Evolutionary conservation across 257 asterid species (phyloP).

Genomic region (Nicotiana tabacum): DNA sequence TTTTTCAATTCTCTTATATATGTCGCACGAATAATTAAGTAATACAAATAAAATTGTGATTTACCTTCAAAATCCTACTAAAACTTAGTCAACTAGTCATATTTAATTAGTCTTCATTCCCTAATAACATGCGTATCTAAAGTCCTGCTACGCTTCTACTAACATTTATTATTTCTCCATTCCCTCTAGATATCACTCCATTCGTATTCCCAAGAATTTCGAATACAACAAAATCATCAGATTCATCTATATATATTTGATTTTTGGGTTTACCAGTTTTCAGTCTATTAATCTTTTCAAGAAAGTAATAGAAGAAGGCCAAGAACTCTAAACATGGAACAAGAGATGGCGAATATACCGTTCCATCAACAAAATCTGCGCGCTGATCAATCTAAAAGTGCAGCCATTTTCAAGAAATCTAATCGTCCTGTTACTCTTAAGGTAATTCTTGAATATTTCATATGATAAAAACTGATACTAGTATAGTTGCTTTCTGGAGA

Average conservation of each 20-base stretch:
- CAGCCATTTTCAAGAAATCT: slow-evolving; percentile 39
- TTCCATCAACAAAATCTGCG: slow-evolving; percentile 16
- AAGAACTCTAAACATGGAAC: not conserved
- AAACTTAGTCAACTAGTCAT: too few species aligned
- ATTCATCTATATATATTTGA: not conserved
- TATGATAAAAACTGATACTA: not conserved
- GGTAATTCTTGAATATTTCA: slow-evolving; percentile 23
- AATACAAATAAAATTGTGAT: too few species aligned
- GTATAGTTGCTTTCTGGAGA: not conserved
- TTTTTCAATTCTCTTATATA: too few species aligned
- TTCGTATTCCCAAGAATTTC: not conserved
- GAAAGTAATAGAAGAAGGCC: not conserved
- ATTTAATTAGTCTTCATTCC: not conserved
- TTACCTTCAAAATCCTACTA: too few species aligned
- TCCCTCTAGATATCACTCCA: not conserved
- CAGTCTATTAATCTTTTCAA: not conserved
- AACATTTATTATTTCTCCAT: not conserved
- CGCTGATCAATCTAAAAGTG: not conserved
- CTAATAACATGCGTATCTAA: not conserved
- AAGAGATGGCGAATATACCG: slow-evolving; percentile 30
- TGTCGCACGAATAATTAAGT: too few species aligned
- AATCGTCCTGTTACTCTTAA: slow-evolving; percentile 42
- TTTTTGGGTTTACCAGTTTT: not conserved
- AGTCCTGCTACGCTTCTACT: not conserved
- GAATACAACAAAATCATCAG: not conserved